These are phyloP conservation scores for Trichoderma atrobrunneum DNA, from an alignment of 2,329 filamentous ascomycete species.

Conservation along the genomic window DNA sequence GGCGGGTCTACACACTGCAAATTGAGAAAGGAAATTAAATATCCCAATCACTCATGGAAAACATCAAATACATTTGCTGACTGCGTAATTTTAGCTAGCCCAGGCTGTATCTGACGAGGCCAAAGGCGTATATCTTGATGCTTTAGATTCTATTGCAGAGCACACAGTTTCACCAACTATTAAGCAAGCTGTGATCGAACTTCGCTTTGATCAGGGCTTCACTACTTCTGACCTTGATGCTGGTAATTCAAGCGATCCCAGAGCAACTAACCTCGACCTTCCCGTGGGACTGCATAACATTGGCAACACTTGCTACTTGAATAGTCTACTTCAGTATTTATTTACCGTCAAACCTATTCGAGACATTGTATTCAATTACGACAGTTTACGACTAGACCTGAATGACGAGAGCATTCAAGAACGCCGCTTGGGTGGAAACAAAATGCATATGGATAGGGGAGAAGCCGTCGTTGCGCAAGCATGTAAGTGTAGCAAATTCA, in stretches of 20 bases:
- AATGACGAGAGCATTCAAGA: constrained; percentile 59
- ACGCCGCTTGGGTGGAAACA: constrained; percentile 72
- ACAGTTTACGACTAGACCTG: constrained; percentile 66
- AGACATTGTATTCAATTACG: constrained; percentile 74
- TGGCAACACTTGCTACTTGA: constrained; percentile 96
- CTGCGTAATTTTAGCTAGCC: constrained; percentile 26
- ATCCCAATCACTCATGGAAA: neutral
- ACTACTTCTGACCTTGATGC: neutral
- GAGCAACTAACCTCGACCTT: constrained; percentile 46
- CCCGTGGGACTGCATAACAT: constrained; percentile 91
- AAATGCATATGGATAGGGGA: constrained; percentile 48
- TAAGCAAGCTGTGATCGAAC: constrained; percentile 28
- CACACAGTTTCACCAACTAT: constrained; percentile 26
- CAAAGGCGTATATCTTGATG: constrained; percentile 34
- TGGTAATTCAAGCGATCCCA: neutral
- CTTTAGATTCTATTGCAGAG: constrained; percentile 36
- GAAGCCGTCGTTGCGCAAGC: constrained; percentile 66
- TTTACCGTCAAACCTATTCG: constrained; percentile 83
- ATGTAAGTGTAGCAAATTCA: constrained; percentile 59
- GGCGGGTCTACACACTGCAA: neutral
- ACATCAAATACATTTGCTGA: neutral
- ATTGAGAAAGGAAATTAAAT: neutral
- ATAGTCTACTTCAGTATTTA: constrained; percentile 93
- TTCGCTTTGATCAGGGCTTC: constrained; percentile 23
- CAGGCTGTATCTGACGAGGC: constrained; percentile 29